Conservation (phyloP, 2,329 filamentous ascomycete species). For the Aspergillus candidus region DNA sequence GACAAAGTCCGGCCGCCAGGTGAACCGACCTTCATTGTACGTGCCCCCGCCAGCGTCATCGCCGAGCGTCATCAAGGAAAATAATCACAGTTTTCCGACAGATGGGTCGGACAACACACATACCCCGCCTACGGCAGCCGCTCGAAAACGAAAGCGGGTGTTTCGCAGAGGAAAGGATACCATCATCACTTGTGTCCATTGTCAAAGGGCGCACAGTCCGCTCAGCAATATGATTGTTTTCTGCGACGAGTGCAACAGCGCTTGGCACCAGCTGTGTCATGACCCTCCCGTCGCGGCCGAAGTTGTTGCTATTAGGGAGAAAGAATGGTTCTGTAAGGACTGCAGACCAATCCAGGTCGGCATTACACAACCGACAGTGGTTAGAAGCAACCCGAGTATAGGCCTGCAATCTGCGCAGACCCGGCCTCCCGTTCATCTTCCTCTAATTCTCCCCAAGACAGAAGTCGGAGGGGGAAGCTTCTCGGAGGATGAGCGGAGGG, state of each 20-base stretch:
- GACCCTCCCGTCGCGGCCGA: conserved; percentile 66
- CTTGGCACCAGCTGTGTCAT: conserved; percentile 79
- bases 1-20: conserved; percentile 69
- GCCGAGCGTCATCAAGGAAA: conserved; percentile 12
- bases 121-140: conserved; percentile 12
- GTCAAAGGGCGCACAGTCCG: conserved; percentile 65
- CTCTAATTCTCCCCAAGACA: conserved; percentile 11
- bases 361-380: conserved; percentile 36
- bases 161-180: conserved; percentile 40
- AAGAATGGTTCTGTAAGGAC: conserved; percentile 64
- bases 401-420: not conserved
- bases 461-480: conserved; percentile 26
- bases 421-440: conserved; percentile 8
- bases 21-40: conserved; percentile 59
- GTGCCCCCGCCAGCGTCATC: conserved; percentile 43
- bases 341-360: conserved; percentile 50
- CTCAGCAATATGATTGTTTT: conserved; percentile 75
- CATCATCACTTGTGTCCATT: conserved; percentile 60
- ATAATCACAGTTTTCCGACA: conserved; percentile 8
- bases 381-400: conserved; percentile 23
- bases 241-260: conserved; percentile 72
- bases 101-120: conserved; percentile 6
- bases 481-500: conserved; percentile 48
- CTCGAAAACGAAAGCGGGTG: conserved; percentile 54
- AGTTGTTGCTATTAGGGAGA: conserved; percentile 59